Conservation (phyloP, 2,329 filamentous ascomycete species). For the Beauveria pseudobassiana region DNA sequence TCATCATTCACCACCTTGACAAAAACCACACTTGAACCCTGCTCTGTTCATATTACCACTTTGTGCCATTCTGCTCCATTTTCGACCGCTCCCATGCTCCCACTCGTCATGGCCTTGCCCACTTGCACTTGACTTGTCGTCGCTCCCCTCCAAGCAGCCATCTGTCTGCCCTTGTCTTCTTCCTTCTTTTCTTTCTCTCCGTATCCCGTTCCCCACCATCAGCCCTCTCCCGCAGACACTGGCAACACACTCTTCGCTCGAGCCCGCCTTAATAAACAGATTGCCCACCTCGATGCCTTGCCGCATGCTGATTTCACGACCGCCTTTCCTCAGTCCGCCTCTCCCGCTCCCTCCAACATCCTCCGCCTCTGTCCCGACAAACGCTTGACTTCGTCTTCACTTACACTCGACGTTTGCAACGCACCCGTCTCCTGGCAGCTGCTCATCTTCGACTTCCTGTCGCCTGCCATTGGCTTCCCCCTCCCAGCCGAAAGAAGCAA, state of each 20-base stretch:
- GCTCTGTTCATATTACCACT: background rate
- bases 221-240: background rate
- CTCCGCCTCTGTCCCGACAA: background rate
- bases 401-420: conserved; percentile 1
- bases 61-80: conserved; percentile 2
- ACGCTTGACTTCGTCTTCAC: conserved; percentile 3
- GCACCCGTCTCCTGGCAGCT: background rate
- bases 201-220: background rate
- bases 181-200: background rate
- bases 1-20: background rate
- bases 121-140: background rate
- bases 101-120: background rate
- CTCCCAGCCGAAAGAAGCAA: background rate
- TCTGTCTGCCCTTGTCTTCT: background rate
- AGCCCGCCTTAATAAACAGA: background rate
- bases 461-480: background rate
- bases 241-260: background rate
- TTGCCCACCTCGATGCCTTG: background rate
- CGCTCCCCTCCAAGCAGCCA: background rate
- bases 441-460: background rate
- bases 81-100: background rate
- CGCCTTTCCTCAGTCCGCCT: background rate
- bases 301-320: conserved; percentile 1
- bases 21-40: background rate
- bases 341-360: background rate